Base-by-base conservation (phyloP, 2,329 filamentous ascomycete species). In the Aspergillus quadricinctus region DNA sequence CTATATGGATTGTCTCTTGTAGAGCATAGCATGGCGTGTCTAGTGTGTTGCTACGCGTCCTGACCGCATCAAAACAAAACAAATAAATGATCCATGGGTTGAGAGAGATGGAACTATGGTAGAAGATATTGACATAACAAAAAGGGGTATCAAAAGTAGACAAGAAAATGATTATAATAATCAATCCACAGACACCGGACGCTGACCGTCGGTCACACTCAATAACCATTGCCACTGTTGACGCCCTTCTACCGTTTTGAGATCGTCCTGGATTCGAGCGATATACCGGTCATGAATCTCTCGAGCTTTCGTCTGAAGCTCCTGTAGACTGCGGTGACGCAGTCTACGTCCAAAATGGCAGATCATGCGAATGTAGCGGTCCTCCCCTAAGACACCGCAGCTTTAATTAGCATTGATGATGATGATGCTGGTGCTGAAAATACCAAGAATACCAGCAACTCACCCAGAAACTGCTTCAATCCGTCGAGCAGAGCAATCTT, bases 341-440 rank as follows among this genome's bases (percentile, higher is more conserved):
- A 66, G 55, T 35, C 50, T 43, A 14, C 56, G 31, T 25, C 52
- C 31, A 50, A 52, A 69, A 29, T 54, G 52, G 10, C 58, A 48
- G 3, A 66, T 45, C 25, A 72, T 71, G n/a, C 54, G 56, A 49
- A 58, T 27, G 48, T 69, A 72, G 31, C 69, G 68, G 21, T 64
- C 57, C 1, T 50, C 49, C 9, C 59, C 64, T 65, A 25, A 17
- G 35, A 45, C 17, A 21, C 14, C 7, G 41, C 11, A 54, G 11
- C 31, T 35, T 46, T 14, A 11, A 10, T 62, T 7, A 57, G 31
- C 23, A 21, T 48, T 10, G n/a, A 23, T 14, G 35, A 21, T 2
- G 35, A 9, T 14, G 7, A n/a, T n/a, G n/a, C 21, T 4, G 21
- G 7, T n/a, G 27, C 19, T n/a, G 4, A 7, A 14, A 5, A 40